A percentile compares a stretch with the other conserved stretches of the same genome.
phyloP scores from a whole-genome alignment of 352 stramenopile species.

The Blastocystis sp. region DNA sequence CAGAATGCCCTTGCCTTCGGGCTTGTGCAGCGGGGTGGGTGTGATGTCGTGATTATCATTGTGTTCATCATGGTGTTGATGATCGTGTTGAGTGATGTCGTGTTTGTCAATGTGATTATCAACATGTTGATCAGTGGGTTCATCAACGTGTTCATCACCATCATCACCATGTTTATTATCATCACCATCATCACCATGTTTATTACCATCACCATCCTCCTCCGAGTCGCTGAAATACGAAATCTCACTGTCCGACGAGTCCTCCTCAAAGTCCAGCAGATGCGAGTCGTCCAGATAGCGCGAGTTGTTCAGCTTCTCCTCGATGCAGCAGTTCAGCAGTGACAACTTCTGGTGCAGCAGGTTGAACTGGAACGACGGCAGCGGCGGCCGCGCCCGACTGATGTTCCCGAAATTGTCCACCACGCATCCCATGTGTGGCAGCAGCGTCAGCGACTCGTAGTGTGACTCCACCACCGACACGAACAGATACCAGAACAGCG shows the following conservation, averaged over 20 bases:
- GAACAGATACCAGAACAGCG: conserved; percentile 44
- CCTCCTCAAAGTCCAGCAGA: not conserved
- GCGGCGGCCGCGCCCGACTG: not conserved
- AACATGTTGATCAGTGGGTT: not conserved
- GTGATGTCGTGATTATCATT: too few species aligned
- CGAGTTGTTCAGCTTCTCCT: conserved; percentile 20
- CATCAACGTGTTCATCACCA: too few species aligned
- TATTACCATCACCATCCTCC: not conserved
- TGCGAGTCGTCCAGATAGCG: not conserved
- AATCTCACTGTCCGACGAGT: not conserved
- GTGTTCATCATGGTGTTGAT: too few species aligned
- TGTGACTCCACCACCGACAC: conserved; percentile 43
- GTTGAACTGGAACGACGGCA: conserved; percentile 24
- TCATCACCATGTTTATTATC: too few species aligned
- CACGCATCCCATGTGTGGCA: conserved; percentile 26
- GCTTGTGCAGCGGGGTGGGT: not conserved
- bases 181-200: too few species aligned
- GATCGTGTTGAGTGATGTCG: too few species aligned
- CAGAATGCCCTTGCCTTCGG: conserved; percentile 12
- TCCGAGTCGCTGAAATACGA: conserved; percentile 6
- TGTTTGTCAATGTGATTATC: not conserved
- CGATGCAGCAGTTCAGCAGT: conserved; percentile 45
- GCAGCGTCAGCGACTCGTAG: not conserved
- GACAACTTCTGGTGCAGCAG: conserved; percentile 42
- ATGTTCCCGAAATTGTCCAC: conserved; percentile 2